Percentiles rank a stretch among this genome's conserved stretches.
These are phyloP conservation scores for Ulvella scutata DNA, from an alignment of 139 green algal genomes.

Conservation along the genomic window DNA sequence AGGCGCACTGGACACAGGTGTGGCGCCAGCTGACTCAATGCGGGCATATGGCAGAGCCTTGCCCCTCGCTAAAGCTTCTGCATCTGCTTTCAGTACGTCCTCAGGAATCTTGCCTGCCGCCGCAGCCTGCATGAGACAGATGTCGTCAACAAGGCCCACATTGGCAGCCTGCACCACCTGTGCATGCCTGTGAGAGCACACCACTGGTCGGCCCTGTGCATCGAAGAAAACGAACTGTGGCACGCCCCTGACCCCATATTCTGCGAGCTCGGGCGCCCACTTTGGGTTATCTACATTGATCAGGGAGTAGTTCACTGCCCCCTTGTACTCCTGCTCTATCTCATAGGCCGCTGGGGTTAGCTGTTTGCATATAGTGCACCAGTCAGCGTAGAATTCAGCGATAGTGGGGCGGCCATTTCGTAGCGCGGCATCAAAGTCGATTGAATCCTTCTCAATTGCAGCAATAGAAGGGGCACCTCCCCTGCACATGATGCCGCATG, in stretches of 20 bases:
- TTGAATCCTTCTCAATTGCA: conserved; percentile 33
- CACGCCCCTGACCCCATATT: conserved; percentile 85
- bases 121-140: background rate
- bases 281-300: conserved; percentile 97
- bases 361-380: conserved; percentile 67
- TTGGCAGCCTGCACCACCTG: background rate
- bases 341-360: conserved; percentile 49
- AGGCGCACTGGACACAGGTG: background rate
- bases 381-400: conserved; percentile 94
- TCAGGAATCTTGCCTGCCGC: background rate
- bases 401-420: conserved; percentile 67
- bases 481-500: conserved; percentile 17
- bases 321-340: conserved; percentile 54
- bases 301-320: conserved; percentile 90
- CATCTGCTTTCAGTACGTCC: background rate
- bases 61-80: background rate
- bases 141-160: background rate
- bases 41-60: background rate
- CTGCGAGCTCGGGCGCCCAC: conserved; percentile 54
- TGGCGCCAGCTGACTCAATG: background rate
- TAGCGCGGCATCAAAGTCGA: conserved; percentile 60
- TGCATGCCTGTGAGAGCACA: background rate
- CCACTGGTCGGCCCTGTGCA: conserved; percentile 38
- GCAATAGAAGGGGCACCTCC: conserved; percentile 31
- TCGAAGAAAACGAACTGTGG: conserved; percentile 92